phyloP scores from a whole-genome alignment of 495 filamentous ascomycete genomes.

The Hypoxylon fragiforme region DNA sequence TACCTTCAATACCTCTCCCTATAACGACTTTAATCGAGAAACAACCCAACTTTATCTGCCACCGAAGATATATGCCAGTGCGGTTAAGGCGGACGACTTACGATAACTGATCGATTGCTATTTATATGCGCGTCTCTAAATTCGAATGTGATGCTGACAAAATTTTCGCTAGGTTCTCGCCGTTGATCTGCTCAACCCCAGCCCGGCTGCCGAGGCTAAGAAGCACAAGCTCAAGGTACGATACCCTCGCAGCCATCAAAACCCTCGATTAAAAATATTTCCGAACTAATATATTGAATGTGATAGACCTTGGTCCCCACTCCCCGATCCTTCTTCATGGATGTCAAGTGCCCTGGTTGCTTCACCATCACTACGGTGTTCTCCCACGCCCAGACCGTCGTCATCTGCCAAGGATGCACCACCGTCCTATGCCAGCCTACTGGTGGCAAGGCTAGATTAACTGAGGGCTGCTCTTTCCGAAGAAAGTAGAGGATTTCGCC shows the following conservation, averaged over 20 bases:
- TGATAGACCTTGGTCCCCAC: slow-evolving; percentile 85
- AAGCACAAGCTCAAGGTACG: slow-evolving; percentile 99
- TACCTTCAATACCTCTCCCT: not conserved
- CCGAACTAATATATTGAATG: not conserved
- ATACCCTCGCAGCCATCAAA: not conserved
- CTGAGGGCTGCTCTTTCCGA: slow-evolving; percentile 99
- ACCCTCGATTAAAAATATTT: not conserved
- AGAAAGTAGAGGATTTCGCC: slow-evolving; percentile 79
- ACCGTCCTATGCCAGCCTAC: slow-evolving; percentile 98
- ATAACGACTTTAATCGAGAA: not conserved
- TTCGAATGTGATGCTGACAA: slow-evolving; percentile 42
- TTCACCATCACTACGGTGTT: slow-evolving; percentile 99
- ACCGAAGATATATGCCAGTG: not conserved
- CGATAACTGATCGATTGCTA: not conserved
- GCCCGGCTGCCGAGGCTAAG: slow-evolving; percentile 89
- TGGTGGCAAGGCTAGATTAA: slow-evolving; percentile 94
- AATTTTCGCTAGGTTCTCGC: slow-evolving; percentile 85
- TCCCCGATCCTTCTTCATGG: slow-evolving; percentile 99
- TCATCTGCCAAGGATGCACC: slow-evolving; percentile 97
- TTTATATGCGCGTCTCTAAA: slow-evolving; percentile 3
- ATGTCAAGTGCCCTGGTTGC: slow-evolving; percentile 99
- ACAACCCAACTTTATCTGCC: not conserved
- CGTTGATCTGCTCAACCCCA: slow-evolving; percentile 99
- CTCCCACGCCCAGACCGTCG: slow-evolving; percentile 99
- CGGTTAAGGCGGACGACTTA: not conserved